Evolutionary conservation across 2,329 filamentous ascomycete genomes (phyloP), one percentile per base, ranked within the genome.

Genomic region (Aspergillus neotritici): DNA sequence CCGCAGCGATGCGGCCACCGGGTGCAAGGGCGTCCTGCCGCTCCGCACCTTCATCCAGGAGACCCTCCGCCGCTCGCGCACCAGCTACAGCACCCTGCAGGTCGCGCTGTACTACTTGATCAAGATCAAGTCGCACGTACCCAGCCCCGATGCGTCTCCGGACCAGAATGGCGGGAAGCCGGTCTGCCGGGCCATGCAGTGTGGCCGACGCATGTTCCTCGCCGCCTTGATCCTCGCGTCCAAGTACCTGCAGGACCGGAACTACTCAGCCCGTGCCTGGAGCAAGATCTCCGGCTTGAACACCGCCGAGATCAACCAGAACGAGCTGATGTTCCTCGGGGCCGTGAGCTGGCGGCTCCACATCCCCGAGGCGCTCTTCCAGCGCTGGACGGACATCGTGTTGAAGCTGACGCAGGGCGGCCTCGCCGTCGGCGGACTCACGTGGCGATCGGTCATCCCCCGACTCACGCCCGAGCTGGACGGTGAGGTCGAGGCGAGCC

Each of bases 281-380:
- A 97, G 91, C 68, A 97, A 95, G 75, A 98, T 98, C 56, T 97
- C 93, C 13, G 93, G 93, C n/a, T 75, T 98, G 44, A 88, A 87
- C 63, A 90, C 89, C 3, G 75, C 80, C 44, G 93, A 98, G 70
- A 97, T 98, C 68, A 97, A 97, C 69, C 85, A 89, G 61, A 97
- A 97, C 65, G 93, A 98, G 71, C 84, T 94, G 66, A 83, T 87
- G 13, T 98, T 97, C 64, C 77, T 98, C 36, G 72, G 84, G 48
- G 87, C 90, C 35, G 87, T 98, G 50, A 84, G 88, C 65, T 98
- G 91, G 90, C 87, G 89, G 59, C 79, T 98, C 25, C 93, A 98
- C 66, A 91, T 98, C 51, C 84, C 88, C 1, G 89, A 96, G 54
- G 78, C 84, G 3, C 78, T 87, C 8, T 97, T 95, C 70, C 85